Percentiles rank a stretch among this genome's conserved stretches.
Evolutionary conservation across 1,284 basidiomycete genomes (phyloP).

Genomic region (Heterobasidion irregulare): DNA sequence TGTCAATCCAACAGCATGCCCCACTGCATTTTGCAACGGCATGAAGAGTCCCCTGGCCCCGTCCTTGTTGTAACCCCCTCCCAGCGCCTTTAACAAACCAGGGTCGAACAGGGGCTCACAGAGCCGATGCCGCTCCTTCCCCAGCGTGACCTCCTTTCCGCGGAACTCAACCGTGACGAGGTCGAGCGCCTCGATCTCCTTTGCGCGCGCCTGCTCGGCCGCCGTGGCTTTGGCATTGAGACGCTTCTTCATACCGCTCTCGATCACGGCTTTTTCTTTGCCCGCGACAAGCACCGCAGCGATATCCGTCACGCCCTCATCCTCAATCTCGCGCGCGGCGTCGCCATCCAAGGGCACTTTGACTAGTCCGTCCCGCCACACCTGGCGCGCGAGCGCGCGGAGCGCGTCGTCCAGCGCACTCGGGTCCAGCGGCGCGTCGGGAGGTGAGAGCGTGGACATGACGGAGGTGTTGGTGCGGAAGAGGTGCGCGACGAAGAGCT

Average conservation of each 20-base stretch:
- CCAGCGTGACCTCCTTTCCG: constrained; percentile 67
- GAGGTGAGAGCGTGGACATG: constrained; percentile 52
- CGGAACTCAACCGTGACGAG: constrained; percentile 68
- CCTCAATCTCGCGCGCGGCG: constrained; percentile 49
- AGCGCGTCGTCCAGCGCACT: constrained; percentile 41
- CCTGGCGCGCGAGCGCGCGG: constrained; percentile 47
- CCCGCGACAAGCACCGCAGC: constrained; percentile 77
- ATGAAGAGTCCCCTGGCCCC: constrained; percentile 19
- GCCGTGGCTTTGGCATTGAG: constrained; percentile 68
- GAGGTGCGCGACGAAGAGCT: constrained; percentile 66
- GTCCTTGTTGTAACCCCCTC: constrained; percentile 8
- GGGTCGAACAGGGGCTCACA: constrained; percentile 88
- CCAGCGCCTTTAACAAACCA: constrained; percentile 32
- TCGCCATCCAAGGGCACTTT: constrained; percentile 69
- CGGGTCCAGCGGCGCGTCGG: constrained; percentile 34
- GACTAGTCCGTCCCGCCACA: constrained; percentile 55
- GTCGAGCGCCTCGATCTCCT: constrained; percentile 77
- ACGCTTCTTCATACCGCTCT: constrained; percentile 71
- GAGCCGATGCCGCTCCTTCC: constrained; percentile 83
- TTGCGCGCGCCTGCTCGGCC: constrained; percentile 71
- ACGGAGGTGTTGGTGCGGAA: constrained; percentile 60
- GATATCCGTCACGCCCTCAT: constrained; percentile 83
- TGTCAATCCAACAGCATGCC: constrained; percentile 44
- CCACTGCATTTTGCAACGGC: constrained; percentile 59
- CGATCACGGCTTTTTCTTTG: constrained; percentile 76